Percentiles rank a stretch among this genome's conserved stretches.
Evolutionary conservation across 2,329 filamentous ascomycete genomes (phyloP).

Genomic region (Plectosphaerella plurivora): DNA sequence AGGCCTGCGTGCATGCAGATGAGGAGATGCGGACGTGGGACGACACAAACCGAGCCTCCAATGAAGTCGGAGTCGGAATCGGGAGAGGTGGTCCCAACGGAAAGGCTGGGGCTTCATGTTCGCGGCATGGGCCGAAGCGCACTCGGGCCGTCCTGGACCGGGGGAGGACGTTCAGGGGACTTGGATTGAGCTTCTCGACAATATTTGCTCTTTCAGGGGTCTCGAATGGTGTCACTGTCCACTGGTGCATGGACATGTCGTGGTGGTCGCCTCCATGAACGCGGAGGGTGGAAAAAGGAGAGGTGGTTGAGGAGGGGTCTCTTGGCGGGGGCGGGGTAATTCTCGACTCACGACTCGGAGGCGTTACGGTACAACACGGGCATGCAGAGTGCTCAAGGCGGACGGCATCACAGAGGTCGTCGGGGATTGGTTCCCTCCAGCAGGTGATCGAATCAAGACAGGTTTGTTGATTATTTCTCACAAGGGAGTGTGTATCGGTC

Average conservation of each 20-base stretch:
- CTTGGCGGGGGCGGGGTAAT: not conserved
- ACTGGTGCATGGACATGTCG: no score
- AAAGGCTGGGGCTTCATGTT: not conserved
- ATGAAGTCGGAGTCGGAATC: not conserved
- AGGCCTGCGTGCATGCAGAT: not conserved
- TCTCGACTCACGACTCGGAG: no score
- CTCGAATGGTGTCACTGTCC: no score
- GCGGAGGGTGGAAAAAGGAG: no score
- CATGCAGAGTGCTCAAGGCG: no score
- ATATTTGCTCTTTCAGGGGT: no score
- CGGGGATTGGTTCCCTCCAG: no score
- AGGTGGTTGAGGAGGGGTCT: not conserved
- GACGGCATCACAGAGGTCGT: no score
- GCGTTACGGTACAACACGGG: no score
- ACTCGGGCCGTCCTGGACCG: not conserved
- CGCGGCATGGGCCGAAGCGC: constrained; percentile 9
- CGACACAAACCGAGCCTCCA: not conserved
- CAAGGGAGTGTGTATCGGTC: not conserved
- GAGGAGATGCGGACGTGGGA: not conserved
- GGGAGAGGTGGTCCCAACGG: not conserved
- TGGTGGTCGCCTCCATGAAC: no score
- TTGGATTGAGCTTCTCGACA: no score
- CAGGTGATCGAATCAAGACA: no score
- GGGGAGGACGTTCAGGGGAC: not conserved
- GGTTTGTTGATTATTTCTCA: not conserved